phyloP scores from a whole-genome alignment of 2,329 filamentous ascomycete genomes.

The Microcyclosporella mali region DNA sequence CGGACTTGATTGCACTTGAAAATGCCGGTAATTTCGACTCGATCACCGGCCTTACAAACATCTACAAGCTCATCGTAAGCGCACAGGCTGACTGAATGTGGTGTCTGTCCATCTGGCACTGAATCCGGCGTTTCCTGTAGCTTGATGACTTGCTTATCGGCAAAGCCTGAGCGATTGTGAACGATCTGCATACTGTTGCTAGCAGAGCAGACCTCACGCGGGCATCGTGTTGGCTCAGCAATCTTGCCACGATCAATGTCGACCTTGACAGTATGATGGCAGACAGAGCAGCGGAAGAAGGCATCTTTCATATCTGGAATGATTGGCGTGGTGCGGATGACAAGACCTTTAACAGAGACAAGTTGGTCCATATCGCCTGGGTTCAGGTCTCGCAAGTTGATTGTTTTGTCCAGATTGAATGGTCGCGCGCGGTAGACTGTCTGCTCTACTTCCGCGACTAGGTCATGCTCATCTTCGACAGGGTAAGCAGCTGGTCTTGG shows the following conservation, averaged over 20 bases:
- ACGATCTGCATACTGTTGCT: constrained; percentile 98
- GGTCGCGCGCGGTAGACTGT: constrained; percentile 80
- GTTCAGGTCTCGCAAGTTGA: constrained; percentile 90
- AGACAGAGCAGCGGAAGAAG: constrained; percentile 92
- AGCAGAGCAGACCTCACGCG: constrained; percentile 70
- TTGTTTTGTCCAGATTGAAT: constrained; percentile 77
- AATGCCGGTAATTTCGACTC: constrained; percentile 91
- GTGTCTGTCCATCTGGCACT: constrained; percentile 91
- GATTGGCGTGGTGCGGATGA: constrained; percentile 90
- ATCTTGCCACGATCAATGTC: constrained; percentile 95
- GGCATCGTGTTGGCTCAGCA: constrained; percentile 84
- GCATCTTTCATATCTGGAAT: constrained; percentile 99
- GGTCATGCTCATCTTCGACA: constrained; percentile 53
- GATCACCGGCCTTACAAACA: constrained; percentile 94
- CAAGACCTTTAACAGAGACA: constrained; percentile 88
- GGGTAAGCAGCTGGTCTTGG: constrained; percentile 33
- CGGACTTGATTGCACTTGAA: constrained; percentile 92
- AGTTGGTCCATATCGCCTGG: constrained; percentile 95
- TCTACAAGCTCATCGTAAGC: constrained; percentile 97
- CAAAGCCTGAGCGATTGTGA: constrained; percentile 90
- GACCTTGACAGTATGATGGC: constrained; percentile 83
- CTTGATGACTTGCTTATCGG: constrained; percentile 98
- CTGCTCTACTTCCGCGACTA: constrained; percentile 68
- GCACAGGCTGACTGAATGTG: constrained; percentile 92
- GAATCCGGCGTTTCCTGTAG: constrained; percentile 94